Conservation (phyloP, 768 basidiomycete species). For the Termitomyces sp. region DNA sequence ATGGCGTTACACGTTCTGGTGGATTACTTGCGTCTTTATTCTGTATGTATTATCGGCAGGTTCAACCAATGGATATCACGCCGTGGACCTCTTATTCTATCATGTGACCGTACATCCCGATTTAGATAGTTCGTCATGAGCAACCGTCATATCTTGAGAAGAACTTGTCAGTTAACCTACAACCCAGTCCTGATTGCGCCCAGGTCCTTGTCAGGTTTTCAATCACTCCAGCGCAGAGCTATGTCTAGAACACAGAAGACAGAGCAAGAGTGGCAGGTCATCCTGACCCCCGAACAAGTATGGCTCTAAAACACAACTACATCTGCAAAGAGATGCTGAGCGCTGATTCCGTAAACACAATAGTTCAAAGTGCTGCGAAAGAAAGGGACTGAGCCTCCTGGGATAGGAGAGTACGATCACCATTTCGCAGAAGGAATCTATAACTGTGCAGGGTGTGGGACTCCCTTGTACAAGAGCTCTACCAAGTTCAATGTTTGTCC, state of each 20-base stretch:
- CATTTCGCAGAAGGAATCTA: conserved; percentile 64
- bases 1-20: background rate
- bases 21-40: background rate
- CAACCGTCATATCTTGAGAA: conserved; percentile 7
- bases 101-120: background rate
- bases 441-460: conserved; percentile 70
- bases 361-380: conserved; percentile 82
- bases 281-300: conserved; percentile 80
- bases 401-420: conserved; percentile 79
- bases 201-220: background rate
- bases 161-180: conserved; percentile 2
- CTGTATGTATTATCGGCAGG: background rate
- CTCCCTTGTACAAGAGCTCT: conserved; percentile 80
- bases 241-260: conserved; percentile 44
- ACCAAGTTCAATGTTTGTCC: conserved; percentile 74
- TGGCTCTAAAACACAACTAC: conserved; percentile 7
- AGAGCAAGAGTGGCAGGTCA: conserved; percentile 80
- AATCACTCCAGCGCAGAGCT: conserved; percentile 14
- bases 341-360: background rate
- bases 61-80: background rate
- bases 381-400: conserved; percentile 82
- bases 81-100: background rate
- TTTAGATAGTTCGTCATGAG: background rate
- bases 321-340: background rate
- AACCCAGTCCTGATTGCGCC: background rate